Base-by-base conservation (phyloP, 2,329 filamentous ascomycete species). In the Ilyonectria mors-panacis region DNA sequence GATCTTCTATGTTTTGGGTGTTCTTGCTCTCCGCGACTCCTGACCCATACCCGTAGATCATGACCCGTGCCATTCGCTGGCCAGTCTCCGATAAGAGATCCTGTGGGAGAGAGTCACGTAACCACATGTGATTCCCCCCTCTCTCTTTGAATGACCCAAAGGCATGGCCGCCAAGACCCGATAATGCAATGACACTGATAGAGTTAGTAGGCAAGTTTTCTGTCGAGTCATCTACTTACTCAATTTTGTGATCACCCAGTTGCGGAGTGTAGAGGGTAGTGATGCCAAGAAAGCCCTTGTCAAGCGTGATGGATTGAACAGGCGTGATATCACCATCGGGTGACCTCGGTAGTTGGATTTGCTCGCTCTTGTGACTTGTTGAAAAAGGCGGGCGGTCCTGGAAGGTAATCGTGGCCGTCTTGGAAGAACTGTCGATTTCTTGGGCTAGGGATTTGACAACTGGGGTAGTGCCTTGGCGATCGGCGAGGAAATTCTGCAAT, bases 101-200 rank as follows among this genome's bases (percentile, higher is more conserved):
- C 9, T 63, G 26, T 2, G 70, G 70, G 3, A 79, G 72, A 1
- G 71, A 39, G 62, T 79, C 77, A 21, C 73, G 70, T 12, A 79
- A 66, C 77, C 78, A 79, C 76, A 78, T 77, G 47, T 75, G 63
- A 5, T 42, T 13, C 3, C 70, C 71, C 6, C 56, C 64, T 54
- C 63, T 65, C 30, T 75, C 73, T 54, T 78, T 78, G 59, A 78
- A 79, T 1, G 77, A 79, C 3, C 73, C 72, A 35, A 75, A 79
- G 2, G 76, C 75, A 47, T 78, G 75, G 1, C 73, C 70, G 15
- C 72, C 73, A 12, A 78, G 70, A 2, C 73, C 75, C n/a, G 57
- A 56, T 17, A 70, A 19, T 30, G 62, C 61, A 17, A 70, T 44
- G 7, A 70, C 44, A 54, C 65, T 70, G 35, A 4, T 33, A 33